Evolutionary conservation across 495 filamentous ascomycete species (phyloP), one percentile per base, ranked within the genome.

Genomic region (Annulohypoxylon moriforme): DNA sequence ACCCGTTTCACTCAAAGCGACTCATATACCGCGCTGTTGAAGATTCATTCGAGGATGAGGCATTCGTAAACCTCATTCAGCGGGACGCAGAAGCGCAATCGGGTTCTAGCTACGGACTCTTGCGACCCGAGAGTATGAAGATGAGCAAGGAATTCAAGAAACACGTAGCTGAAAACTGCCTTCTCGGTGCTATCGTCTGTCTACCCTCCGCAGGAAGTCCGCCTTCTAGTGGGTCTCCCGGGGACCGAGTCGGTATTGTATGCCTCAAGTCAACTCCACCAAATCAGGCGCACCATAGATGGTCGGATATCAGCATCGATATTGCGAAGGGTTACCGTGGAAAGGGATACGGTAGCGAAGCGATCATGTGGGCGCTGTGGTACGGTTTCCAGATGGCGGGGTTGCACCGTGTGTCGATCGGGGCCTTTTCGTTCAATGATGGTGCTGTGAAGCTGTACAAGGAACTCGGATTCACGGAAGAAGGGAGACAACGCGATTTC

Each of bases 281-380:
- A 1, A 58, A 70, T 16, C 34, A 36, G 7, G 50, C 52, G 16
- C 83, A 85, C 49, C 84, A 88, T 67, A 78, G 85, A 22, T 71
- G 75, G 60, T 77, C 77, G 20, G 75, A 78, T 52, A 69, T 87
- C 50, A 81, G 80, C 9, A 79, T 87, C 22, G 76, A 79, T 34
- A 74, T 87, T 7, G 64, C 70, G 14, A 65, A 68, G 8, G 61
- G 49, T 10, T 78, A 81, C 44, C 83, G 83, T 10, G 80, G 85
- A 0, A 70, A 81, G 44, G 87, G 86, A n/a, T 89, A 88, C 55
- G 87, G 85, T 1, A 71, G 69, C 13, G 87, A 89, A 72, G 85
- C 84, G 0, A 84, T 87, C 18, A 75, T 77, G 50, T 88, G 86
- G 86, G 77, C 60, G 9, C 44, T 87, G 58, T 78, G 84, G 33